These are phyloP conservation scores for Roridomyces roridus DNA, from an alignment of 768 basidiomycete genomes.

Conservation along the genomic window DNA sequence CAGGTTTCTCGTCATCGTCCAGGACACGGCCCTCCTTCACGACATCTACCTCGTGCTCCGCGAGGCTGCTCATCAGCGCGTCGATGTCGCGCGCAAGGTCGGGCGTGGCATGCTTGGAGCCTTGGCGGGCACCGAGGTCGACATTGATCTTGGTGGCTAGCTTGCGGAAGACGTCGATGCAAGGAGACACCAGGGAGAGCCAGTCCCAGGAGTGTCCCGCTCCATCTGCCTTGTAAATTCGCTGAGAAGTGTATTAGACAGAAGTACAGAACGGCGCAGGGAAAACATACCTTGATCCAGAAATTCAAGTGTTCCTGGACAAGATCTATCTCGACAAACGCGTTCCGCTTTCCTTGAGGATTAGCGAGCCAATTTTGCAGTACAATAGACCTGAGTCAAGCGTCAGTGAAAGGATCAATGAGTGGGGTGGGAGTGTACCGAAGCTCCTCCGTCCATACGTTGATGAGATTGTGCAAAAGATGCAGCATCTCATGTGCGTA, in stretches of 20 bases:
- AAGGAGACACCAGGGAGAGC: slow-evolving; percentile 16
- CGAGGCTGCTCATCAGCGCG: slow-evolving; percentile 26
- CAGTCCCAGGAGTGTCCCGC: slow-evolving; percentile 22
- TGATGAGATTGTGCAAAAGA: slow-evolving; percentile 32
- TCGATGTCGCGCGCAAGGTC: slow-evolving; percentile 37
- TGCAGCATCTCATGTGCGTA: slow-evolving; percentile 38
- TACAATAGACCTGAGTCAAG: slow-evolving; percentile 25
- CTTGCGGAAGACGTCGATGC: slow-evolving; percentile 29
- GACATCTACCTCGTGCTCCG: slow-evolving; percentile 28
- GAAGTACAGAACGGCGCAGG: neutral
- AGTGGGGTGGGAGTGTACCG: slow-evolving; percentile 16
- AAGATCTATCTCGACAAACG: slow-evolving; percentile 35
- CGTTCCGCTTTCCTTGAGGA: slow-evolving; percentile 27
- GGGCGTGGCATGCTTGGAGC: slow-evolving; percentile 34
- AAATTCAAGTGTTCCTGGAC: slow-evolving; percentile 44
- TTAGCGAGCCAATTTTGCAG: slow-evolving; percentile 42
- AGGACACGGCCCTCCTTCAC: slow-evolving; percentile 25
- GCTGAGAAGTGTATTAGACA: neutral
- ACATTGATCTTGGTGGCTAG: slow-evolving; percentile 18
- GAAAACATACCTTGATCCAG: slow-evolving; percentile 33
- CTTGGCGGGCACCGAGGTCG: slow-evolving; percentile 37
- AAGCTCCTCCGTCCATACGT: slow-evolving; percentile 33
- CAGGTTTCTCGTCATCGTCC: slow-evolving; percentile 20
- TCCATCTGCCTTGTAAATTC: slow-evolving; percentile 20
- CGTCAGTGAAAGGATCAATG: neutral